Evolutionary conservation across 441 rosid species (phyloP), one percentile per base, ranked within the genome.

Genomic region (Pelargonium citronellum): DNA sequence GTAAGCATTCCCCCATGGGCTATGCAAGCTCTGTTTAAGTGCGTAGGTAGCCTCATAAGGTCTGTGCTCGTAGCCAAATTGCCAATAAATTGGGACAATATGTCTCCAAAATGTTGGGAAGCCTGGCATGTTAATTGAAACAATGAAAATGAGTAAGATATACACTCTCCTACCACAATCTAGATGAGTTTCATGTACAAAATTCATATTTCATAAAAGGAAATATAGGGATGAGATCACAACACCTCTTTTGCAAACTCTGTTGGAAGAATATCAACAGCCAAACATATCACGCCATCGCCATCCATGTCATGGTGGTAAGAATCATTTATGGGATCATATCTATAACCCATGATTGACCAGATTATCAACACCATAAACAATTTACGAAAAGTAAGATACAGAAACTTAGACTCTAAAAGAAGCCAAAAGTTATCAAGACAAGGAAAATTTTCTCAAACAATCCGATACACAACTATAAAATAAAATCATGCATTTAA

Each of bases 221-320:
- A 71, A 77, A 72, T 16, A 24, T 44, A 43, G 6, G 65, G 67
- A 19, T 67, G 43, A 39, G 46, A 70, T 46, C 71, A 72, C 68
- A 47, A 12, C 74, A 94, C 96, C 94, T 94, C 99, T 77, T 90
- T 94, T 47, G 99, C 99, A 77, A 94, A 94, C 81, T 94, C 89
- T 55, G 97, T 94, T 11, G 99, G 99, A 79, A 94, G 87, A 84
- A 85, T 91, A 69, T 94, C 99, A 12, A 94, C 83, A 20, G 96
- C 95, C 77, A 86, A 82, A 78, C 90, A 91, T 67, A 91, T 75
- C 67, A 91, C 47, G 9, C 99, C 99, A 49, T 83, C 73, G 12
- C 97, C 97, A 62, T 94, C 99, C 91, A 94, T 86, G 75, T 87
- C 94, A 53, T 74, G 53, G 69, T 91, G 83, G 83, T 87, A 91